Evolutionary conservation across 2,329 filamentous ascomycete genomes (phyloP).

Genomic region (Teratosphaeria nubilosa): DNA sequence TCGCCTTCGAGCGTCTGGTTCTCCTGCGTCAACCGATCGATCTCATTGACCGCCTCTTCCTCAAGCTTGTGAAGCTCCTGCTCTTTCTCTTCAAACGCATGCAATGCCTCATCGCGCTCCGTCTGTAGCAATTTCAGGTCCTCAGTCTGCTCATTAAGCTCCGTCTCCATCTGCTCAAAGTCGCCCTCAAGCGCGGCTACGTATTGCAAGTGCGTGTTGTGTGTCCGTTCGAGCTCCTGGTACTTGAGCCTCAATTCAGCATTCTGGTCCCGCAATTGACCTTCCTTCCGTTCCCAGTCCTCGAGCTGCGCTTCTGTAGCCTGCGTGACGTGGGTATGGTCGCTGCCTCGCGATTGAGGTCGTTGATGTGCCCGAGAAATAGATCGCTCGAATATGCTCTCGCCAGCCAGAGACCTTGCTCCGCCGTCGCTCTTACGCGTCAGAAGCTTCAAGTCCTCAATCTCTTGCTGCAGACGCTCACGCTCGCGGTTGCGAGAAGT

Average conservation of each 20-base stretch:
- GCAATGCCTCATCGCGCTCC: constrained; percentile 77
- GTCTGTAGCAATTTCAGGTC: constrained; percentile 69
- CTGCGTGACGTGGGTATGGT: constrained; percentile 52
- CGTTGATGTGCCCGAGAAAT: constrained; percentile 68
- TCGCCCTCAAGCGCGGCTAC: constrained; percentile 62
- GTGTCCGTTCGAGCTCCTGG: constrained; percentile 73
- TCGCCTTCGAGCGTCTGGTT: constrained; percentile 32
- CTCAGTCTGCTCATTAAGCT: constrained; percentile 67
- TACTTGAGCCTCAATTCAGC: constrained; percentile 81
- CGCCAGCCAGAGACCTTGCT: constrained; percentile 54
- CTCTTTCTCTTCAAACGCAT: constrained; percentile 58
- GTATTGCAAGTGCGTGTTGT: constrained; percentile 70
- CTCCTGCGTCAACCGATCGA: constrained; percentile 37
- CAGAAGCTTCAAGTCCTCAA: constrained; percentile 87
- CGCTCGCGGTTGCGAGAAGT: constrained; percentile 93
- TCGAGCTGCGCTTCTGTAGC: constrained; percentile 71
- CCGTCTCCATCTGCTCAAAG: constrained; percentile 64
- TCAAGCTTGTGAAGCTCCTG: constrained; percentile 43
- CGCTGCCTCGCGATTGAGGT: constrained; percentile 64
- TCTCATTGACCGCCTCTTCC: constrained; percentile 49
- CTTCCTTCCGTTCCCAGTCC: constrained; percentile 73
- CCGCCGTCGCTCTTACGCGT: constrained; percentile 57
- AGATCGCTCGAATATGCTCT: constrained; percentile 90
- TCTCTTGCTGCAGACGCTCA: constrained; percentile 89
- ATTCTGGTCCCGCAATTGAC: constrained; percentile 73